These are phyloP conservation scores for Limnanthes douglasii DNA, from an alignment of 345 rosid genomes.

Conservation along the genomic window DNA sequence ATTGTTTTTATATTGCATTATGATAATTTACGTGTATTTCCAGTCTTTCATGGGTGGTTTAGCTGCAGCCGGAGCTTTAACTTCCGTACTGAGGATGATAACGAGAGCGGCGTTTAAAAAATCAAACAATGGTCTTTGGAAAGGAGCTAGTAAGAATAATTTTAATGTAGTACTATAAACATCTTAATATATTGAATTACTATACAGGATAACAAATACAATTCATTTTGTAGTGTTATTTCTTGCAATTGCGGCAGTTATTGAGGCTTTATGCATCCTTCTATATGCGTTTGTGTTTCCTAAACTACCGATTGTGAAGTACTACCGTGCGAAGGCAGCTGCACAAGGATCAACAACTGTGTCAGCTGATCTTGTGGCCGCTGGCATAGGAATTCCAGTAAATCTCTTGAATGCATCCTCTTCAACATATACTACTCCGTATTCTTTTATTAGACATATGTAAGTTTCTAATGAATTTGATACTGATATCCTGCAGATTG, in stretches of 20 bases:
- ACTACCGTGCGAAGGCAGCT: constrained; percentile 77
- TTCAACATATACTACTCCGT: not conserved
- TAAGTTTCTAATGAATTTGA: not conserved
- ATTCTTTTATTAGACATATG: not conserved
- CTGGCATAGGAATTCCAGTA: constrained; percentile 40
- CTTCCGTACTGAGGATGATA: constrained; percentile 61
- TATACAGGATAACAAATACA: not conserved
- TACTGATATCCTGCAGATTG: constrained; percentile 30
- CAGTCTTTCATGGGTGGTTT: constrained; percentile 83
- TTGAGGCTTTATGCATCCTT: constrained; percentile 50
- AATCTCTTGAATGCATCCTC: not conserved
- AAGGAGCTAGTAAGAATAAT: constrained; percentile 54
- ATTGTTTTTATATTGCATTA: not conserved
- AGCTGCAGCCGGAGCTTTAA: constrained; percentile 78
- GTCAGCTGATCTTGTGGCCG: constrained; percentile 71
- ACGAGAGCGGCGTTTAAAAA: constrained; percentile 71
- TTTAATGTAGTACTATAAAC: not conserved
- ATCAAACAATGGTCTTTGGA: constrained; percentile 46
- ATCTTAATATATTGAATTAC: not conserved
- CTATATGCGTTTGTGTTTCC: constrained; percentile 56
- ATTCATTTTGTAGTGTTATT: constrained; percentile 42
- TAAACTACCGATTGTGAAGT: constrained; percentile 61
- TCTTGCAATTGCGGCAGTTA: constrained; percentile 49
- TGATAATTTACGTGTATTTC: constrained; percentile 3
- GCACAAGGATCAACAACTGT: constrained; percentile 86